These are phyloP conservation scores for Pseudogymnoascus sp. DNA, from an alignment of 2,329 filamentous ascomycete genomes.

Conservation along the genomic window DNA sequence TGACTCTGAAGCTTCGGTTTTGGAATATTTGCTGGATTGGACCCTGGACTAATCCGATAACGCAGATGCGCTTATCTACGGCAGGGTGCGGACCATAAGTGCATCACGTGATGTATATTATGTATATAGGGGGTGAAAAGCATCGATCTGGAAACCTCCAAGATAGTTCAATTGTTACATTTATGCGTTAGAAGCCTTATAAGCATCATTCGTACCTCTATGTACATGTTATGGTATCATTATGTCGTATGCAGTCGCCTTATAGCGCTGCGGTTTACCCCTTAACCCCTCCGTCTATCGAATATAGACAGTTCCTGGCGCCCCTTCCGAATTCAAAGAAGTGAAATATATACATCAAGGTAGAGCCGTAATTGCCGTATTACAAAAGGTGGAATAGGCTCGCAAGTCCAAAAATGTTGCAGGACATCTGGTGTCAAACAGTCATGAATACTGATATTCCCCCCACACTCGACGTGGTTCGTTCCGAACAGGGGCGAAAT, in stretches of 20 bases:
- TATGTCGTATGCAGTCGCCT: background rate
- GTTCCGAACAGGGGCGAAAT: too few relatives aligned
- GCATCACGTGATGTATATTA: background rate
- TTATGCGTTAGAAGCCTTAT: background rate
- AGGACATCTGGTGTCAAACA: background rate
- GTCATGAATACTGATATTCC: too few relatives aligned
- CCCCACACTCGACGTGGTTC: too few relatives aligned
- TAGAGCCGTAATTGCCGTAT: background rate
- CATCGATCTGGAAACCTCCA: background rate
- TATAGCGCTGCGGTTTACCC: background rate
- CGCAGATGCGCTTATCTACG: conserved; percentile 1
- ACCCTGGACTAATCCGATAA: background rate
- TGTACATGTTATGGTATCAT: background rate
- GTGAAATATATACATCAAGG: background rate
- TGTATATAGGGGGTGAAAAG: background rate
- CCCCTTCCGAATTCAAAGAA: background rate
- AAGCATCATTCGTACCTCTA: background rate
- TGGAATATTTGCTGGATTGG: conserved; percentile 2
- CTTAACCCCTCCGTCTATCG: background rate
- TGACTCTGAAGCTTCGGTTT: background rate
- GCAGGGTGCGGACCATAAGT: background rate
- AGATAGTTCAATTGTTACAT: background rate
- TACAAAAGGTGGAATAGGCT: background rate
- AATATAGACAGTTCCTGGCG: background rate
- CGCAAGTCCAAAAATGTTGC: background rate